Base-by-base conservation (phyloP, 306 rosid species). In the Castanea crenata region DNA sequence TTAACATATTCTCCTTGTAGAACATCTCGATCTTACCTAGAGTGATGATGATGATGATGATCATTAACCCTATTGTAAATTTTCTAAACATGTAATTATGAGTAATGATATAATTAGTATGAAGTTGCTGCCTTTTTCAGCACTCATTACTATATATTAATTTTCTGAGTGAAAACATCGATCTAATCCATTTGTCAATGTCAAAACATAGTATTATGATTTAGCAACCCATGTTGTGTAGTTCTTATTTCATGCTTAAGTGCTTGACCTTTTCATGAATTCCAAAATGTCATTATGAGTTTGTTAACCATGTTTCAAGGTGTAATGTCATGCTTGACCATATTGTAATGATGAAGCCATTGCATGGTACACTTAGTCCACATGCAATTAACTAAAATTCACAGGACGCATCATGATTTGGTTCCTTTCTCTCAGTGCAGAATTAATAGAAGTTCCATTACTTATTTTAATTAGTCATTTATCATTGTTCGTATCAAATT, bases 21-120 rank as follows among this genome's bases (percentile, higher is more conserved):
- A 71, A 54, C 81, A 41, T 81, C 59, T 82, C 85, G 79, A 23
- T 20, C 78, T 88, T 73, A 77, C 72, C 61, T 13, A 69, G 84
- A 76, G 90, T 75, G n/a, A n/a, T 21, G 78, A 63, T 75, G 77
- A 67, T 82, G 67, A 82, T 86, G 55, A 67, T 80, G 74, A 82
- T 86, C 61, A 67, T 78, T 78, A 83, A 83, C 63, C 59, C 78
- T 57, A 77, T 56, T 86, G 91, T 88, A 86, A 78, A 86, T 78
- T 54, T n/a, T 82, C 34, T 80, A 84, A 74, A 74, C 78, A 57
- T 88, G 89, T 88, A 83, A 83, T 82, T 80, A 80, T 71, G 74
- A 79, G 81, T 70, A 81, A 72, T 71, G 61, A 78, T 76, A 71
- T 69, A 56, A 73, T 27, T 83, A 21, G 69, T 83, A 77, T 74